Evolutionary conservation across 306 rosid species (phyloP), one percentile per base, ranked within the genome.

Genomic region (Nissolia schottii): DNA sequence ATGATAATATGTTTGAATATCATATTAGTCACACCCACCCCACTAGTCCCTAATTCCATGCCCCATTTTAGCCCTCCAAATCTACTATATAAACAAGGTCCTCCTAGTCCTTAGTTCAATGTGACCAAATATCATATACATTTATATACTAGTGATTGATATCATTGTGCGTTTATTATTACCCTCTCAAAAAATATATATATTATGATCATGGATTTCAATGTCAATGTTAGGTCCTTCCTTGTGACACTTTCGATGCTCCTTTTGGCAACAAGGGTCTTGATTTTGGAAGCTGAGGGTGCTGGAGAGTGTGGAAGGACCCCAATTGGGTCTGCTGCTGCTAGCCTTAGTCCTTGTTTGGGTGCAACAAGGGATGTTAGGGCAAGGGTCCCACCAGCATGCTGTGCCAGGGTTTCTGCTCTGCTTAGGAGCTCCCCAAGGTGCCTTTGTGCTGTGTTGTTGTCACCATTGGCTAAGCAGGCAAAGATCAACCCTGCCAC

Each of bases 231-330:
- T 11, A 83, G 71, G 71, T 27, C 34, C 5, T 31, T 24, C 3
- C 11, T 49, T 18, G 80, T 71, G 1, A 20, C 78, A 38, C 3
- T 73, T 43, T 1, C 77, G 3, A 15, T 83, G 15, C 25, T 80
- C 25, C 1, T 79, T 40, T 3, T 83, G 76, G 65, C 70, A 50
- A 70, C 84, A 71, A 6, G 63, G 13, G 54, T 29, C 7, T 22
- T 73, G 14, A 40, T 82, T 46, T 27, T 66, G 49, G 78, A 57
- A 64, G 82, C n/a, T 14, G 89, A 77, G 15, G 93, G 81, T 0
- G 97, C 93, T 0, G 93, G 97, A 34, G 96, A 85, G 51, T 90
- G 98, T 38, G 98, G 97, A 54, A 83, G 24, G 82, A 90, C 92
- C 13, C 91, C 98, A 0, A 88, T 93, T 20, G 81, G 86, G 50